Conservation (phyloP, 176 grass and related monocot genomes). For the Eragrostis curvula region DNA sequence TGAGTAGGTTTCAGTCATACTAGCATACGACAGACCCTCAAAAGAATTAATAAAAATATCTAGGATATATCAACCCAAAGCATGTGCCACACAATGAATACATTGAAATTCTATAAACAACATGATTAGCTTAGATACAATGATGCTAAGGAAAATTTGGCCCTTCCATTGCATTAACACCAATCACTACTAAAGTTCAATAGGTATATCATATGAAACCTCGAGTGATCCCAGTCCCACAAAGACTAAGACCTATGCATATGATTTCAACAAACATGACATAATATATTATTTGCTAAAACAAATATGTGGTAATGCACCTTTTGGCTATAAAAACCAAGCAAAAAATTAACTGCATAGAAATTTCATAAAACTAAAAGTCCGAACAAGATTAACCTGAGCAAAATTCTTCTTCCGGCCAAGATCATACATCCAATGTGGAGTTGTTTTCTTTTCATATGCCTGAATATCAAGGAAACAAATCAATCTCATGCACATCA, state of each 20-base stretch:
- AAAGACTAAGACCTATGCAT: constrained; percentile 4
- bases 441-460: constrained; percentile 94
- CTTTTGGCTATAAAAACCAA: not conserved
- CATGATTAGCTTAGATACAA: not conserved
- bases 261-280: not conserved
- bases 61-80: not conserved
- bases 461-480: constrained; percentile 56
- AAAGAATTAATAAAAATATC: not conserved
- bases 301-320: not conserved
- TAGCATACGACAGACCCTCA: too few relatives aligned
- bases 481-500: constrained; percentile 15
- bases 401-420: constrained; percentile 91
- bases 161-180: not conserved
- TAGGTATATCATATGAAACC: not conserved
- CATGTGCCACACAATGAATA: not conserved
- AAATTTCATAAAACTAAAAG: constrained; percentile 32
- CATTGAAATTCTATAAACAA: not conserved
- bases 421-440: constrained; percentile 92
- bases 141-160: too few relatives aligned
- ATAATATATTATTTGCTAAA: not conserved
- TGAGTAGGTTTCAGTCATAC: not conserved
- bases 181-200: not conserved
- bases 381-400: constrained; percentile 60
- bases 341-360: not conserved
- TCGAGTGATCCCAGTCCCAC: not conserved